A percentile compares a stretch with the other conserved stretches of the same genome.
These are phyloP conservation scores for Picea mariana DNA, from an alignment of 83 land plant species.

Conservation along the genomic window DNA sequence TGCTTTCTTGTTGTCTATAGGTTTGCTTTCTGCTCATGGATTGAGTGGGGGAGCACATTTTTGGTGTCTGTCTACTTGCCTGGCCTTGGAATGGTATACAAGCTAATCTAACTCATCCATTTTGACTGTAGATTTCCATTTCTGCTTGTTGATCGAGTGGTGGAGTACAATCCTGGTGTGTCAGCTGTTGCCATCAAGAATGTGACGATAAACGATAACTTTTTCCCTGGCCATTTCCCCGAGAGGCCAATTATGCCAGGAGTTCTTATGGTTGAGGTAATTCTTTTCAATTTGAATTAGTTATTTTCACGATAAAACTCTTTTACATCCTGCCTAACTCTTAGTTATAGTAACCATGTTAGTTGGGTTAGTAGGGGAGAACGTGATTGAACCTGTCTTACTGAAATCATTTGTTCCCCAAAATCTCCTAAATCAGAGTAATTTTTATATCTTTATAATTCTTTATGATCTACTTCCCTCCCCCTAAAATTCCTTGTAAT, in stretches of 20 bases:
- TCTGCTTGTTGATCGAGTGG: conserved; percentile 95
- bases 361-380: too few relatives aligned
- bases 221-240: conserved; percentile 99
- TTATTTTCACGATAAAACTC: background rate
- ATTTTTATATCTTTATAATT: too few relatives aligned
- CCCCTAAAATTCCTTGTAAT: too few relatives aligned
- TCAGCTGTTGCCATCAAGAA: conserved; percentile 98
- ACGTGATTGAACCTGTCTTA: too few relatives aligned
- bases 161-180: conserved; percentile 92
- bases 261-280: conserved; percentile 99
- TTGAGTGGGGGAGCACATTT: too few relatives aligned
- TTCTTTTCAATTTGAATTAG: conserved; percentile 1
- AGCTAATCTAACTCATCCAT: conserved; percentile 2
- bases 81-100: too few relatives aligned
- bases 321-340: background rate
- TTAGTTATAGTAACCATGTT: too few relatives aligned
- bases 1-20: background rate
- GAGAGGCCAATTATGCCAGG: conserved; percentile 99
- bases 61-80: too few relatives aligned
- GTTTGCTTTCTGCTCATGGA: too few relatives aligned
- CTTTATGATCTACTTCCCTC: too few relatives aligned
- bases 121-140: conserved; percentile 80
- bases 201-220: conserved; percentile 98
- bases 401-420: too few relatives aligned
- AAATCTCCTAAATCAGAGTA: too few relatives aligned